A percentile compares a stretch with the other conserved stretches of the same genome.
These are phyloP conservation scores for Zymoseptoria pseudotritici DNA, from an alignment of 2,329 filamentous ascomycete species.

Conservation along the genomic window DNA sequence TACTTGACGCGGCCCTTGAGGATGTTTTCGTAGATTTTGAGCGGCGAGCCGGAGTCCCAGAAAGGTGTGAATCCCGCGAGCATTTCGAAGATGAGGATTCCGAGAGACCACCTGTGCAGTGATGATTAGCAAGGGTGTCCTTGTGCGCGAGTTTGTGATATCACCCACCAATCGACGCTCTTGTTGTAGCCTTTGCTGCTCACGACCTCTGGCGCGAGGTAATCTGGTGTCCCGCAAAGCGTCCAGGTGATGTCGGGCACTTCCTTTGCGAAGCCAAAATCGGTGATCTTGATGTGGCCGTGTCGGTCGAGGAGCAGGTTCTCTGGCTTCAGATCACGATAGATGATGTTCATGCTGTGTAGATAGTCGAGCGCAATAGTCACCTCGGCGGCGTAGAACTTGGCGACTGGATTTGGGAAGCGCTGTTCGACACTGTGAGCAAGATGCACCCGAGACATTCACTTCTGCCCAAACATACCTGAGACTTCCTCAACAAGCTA, in stretches of 20 bases:
- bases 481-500: constrained; percentile 86
- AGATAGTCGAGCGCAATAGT: constrained; percentile 92
- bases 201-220: constrained; percentile 95
- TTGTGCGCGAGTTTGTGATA: neutral
- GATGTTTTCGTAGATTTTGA: constrained; percentile 99
- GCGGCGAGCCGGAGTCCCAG: constrained; percentile 94
- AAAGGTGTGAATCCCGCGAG: constrained; percentile 97
- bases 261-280: constrained; percentile 97
- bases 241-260: constrained; percentile 99
- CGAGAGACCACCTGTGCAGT: constrained; percentile 79
- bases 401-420: constrained; percentile 96
- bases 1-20: constrained; percentile 94
- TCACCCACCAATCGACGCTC: constrained; percentile 87
- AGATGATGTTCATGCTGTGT: constrained; percentile 92
- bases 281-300: constrained; percentile 81
- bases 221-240: constrained; percentile 93
- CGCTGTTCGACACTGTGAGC: constrained; percentile 50
- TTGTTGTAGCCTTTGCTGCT: constrained; percentile 99
- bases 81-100: constrained; percentile 99
- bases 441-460: neutral
- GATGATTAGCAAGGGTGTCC: neutral
- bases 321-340: constrained; percentile 95
- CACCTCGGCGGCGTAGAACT: constrained; percentile 97
- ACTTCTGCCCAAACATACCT: constrained; percentile 48
- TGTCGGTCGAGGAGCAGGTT: constrained; percentile 81